Percentiles rank a stretch among this genome's conserved stretches.
Evolutionary conservation across 441 rosid genomes (phyloP).

Genomic region (Populus hybrid): DNA sequence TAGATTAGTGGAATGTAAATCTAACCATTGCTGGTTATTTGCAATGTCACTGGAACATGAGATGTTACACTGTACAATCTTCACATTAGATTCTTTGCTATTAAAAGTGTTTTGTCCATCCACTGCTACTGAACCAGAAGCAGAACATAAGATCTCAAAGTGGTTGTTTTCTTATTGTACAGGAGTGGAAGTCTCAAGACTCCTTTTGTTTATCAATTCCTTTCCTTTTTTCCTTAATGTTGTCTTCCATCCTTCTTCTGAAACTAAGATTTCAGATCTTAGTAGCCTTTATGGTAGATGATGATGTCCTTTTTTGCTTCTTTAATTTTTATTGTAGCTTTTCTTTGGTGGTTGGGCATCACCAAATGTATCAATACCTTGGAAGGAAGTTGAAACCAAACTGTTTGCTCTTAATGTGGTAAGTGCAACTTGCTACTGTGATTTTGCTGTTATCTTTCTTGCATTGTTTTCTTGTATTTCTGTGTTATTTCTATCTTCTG

Average conservation of each 20-base stretch:
- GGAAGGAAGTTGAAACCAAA: conserved; percentile 87
- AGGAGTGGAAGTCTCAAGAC: neutral
- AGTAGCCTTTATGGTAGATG: neutral
- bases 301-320: conserved; percentile 20
- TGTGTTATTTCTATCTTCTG: neutral
- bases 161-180: neutral
- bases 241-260: conserved; percentile 1
- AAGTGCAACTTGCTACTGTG: conserved; percentile 19
- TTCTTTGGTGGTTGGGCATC: conserved; percentile 65
- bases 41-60: too few species aligned
- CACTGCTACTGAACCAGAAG: neutral
- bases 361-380: conserved; percentile 55
- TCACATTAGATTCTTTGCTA: too few species aligned
- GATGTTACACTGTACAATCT: too few species aligned
- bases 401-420: conserved; percentile 87
- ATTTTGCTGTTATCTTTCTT: neutral
- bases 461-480: neutral
- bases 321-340: conserved; percentile 43
- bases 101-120: too few species aligned
- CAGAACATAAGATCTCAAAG: neutral
- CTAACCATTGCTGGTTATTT: too few species aligned
- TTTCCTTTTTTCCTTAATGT: neutral
- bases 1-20: too few species aligned
- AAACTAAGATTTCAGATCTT: neutral
- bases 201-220: neutral